Evolutionary conservation across 768 basidiomycete species (phyloP), one percentile per base, ranked within the genome.

Genomic region (Amanita brunnescens): DNA sequence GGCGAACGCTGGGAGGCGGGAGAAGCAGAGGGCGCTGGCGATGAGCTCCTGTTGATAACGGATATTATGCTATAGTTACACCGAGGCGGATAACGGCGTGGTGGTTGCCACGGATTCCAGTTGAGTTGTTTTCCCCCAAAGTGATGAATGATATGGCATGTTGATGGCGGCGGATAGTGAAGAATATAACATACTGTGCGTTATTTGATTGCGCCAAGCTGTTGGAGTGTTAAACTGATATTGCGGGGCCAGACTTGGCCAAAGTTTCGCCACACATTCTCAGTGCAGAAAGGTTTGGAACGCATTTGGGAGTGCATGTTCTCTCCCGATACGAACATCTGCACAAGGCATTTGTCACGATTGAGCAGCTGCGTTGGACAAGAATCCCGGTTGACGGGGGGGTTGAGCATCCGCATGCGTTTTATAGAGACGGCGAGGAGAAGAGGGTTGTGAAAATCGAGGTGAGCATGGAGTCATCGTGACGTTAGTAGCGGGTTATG

Each of bases 91-190:
- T 62, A 98, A 98, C 67, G 77, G 77, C 2, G 80, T 85, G 8
- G 76, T 96, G 8, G 91, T 98, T 2, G 85, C 94, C 2, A 98
- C 93, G 1, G 94, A 98, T 68, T 89, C 90, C 1, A 84, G 90
- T 91, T 52, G 26, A 30, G 52, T 50, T 26, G 43, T 24, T 23
- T n/a, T 9, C 3, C 18, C 7, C n/a, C 8, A n/a, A n/a, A n/a
- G n/a, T n/a, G n/a, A n/a, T n/a, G n/a, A n/a, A n/a, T n/a, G n/a
- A n/a, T n/a, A n/a, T n/a, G n/a, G n/a, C n/a, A n/a, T 2, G 20
- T 10, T 26, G 18, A 10, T 18, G 21, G 21, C 14, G 14, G 9
- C 8, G 9, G 10, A 3, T 55, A 83, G 82, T 84, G 59, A 85
- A 84, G 67, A 85, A 85, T 58, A 83, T 83, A 49, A 80, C 73